phyloP scores from a whole-genome alignment of 2,329 filamentous ascomycete species.

The Fusarium miscanthi region DNA sequence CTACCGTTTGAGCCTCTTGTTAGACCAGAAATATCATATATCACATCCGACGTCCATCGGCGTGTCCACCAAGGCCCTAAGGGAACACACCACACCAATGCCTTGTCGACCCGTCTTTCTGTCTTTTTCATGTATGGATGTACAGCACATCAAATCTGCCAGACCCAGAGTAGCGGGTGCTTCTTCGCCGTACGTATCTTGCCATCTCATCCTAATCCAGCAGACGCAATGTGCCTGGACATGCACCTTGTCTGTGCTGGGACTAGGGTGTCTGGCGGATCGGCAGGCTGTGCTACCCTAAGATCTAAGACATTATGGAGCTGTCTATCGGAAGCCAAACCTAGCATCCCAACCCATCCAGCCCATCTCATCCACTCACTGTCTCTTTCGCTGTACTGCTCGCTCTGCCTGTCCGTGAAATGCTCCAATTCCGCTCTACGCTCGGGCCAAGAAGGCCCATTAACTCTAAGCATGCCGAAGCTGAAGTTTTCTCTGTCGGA shows the following conservation, averaged over 20 bases:
- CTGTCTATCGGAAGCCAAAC: neutral
- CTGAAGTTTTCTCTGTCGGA: neutral
- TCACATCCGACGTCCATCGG: conserved; percentile 32
- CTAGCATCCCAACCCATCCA: neutral
- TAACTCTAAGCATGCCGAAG: neutral
- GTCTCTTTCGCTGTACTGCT: neutral
- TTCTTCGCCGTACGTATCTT: conserved; percentile 12
- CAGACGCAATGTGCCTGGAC: conserved; percentile 22
- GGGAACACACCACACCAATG: neutral
- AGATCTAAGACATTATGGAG: conserved; percentile 40
- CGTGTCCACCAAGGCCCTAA: neutral
- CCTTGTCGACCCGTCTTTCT: neutral
- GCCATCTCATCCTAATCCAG: neutral
- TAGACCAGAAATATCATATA: conserved; percentile 12
- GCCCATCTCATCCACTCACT: neutral
- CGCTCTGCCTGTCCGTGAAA: conserved; percentile 15
- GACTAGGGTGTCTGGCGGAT: conserved; percentile 17
- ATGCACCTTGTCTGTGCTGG: neutral
- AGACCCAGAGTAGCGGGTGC: conserved; percentile 26
- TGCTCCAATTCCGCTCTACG: neutral
- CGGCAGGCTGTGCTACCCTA: conserved; percentile 15
- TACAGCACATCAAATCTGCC: neutral
- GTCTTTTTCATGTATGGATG: neutral
- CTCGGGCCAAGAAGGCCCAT: neutral
- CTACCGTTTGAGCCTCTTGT: conserved; percentile 26